Evolutionary conservation across 192 early-diverging fungal species (phyloP).

Genomic region (Backusella tuberculispora): DNA sequence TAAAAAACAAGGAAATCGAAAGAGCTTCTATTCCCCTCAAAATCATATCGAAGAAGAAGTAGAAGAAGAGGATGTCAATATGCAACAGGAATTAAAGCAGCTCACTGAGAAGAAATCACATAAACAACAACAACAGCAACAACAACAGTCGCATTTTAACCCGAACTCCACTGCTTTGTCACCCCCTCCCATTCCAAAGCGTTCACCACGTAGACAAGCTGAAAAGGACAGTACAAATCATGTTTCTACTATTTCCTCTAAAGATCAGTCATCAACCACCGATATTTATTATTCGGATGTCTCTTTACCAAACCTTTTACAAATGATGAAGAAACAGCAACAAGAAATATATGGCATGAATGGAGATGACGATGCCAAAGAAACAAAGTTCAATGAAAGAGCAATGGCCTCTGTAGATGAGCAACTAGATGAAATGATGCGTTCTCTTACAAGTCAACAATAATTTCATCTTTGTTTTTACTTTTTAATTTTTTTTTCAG

Average conservation of each 20-base stretch:
- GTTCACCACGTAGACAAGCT: slow-evolving; percentile 29
- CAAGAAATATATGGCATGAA: neutral
- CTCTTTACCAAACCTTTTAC: slow-evolving; percentile 3
- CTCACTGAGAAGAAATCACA: slow-evolving; percentile 13
- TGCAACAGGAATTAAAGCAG: slow-evolving; percentile 31
- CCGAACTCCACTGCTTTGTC: neutral
- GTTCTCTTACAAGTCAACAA: neutral
- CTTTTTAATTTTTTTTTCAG: neutral
- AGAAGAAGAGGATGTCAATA: slow-evolving; percentile 14
- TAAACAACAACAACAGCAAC: neutral
- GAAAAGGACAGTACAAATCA: neutral
- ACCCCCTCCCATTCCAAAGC: slow-evolving; percentile 34
- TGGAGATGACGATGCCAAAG: neutral
- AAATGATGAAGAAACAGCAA: slow-evolving; percentile 20
- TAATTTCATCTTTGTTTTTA: too few relatives aligned
- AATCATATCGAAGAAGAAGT: slow-evolving; percentile 15
- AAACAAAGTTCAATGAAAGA: neutral
- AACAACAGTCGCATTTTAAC: neutral
- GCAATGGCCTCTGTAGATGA: slow-evolving; percentile 23
- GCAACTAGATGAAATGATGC: slow-evolving; percentile 24
- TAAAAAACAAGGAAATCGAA: slow-evolving; percentile 31
- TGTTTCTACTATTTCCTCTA: neutral
- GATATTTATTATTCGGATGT: slow-evolving; percentile 14
- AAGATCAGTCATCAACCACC: slow-evolving; percentile 6
- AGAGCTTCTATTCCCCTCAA: slow-evolving; percentile 28